Evolutionary conservation across 768 basidiomycete genomes (phyloP).

Genomic region (Butyriboletus loyo): DNA sequence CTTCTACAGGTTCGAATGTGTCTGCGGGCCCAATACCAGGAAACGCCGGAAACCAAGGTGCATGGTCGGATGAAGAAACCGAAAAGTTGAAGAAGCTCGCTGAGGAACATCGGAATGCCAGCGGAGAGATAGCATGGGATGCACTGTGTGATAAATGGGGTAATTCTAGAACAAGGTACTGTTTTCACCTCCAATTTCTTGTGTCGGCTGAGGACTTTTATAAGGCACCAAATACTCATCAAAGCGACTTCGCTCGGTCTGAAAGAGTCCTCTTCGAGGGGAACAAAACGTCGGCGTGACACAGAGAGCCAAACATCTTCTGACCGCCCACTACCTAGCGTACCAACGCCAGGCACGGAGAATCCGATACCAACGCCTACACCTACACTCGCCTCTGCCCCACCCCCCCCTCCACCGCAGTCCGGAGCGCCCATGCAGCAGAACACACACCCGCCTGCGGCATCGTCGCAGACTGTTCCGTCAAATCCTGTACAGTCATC

Average conservation of each 20-base stretch:
- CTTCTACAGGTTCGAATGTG: slow-evolving; percentile 26
- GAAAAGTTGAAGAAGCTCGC: slow-evolving; percentile 65
- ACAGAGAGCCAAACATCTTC: slow-evolving; percentile 32
- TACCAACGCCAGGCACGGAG: slow-evolving; percentile 20
- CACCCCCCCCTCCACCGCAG: slow-evolving; percentile 24
- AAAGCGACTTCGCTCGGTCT: slow-evolving; percentile 78
- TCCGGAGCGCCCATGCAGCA: slow-evolving; percentile 17
- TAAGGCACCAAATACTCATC: slow-evolving; percentile 77
- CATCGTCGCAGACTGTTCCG: slow-evolving; percentile 29
- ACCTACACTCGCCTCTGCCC: slow-evolving; percentile 26
- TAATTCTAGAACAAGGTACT: slow-evolving; percentile 64
- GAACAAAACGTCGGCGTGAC: slow-evolving; percentile 58
- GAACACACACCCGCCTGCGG: slow-evolving; percentile 31
- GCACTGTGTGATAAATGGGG: slow-evolving; percentile 75
- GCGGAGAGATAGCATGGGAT: slow-evolving; percentile 69
- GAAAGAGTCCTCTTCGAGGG: slow-evolving; percentile 69
- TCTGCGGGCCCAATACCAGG: slow-evolving; percentile 15
- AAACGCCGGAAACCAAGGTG: slow-evolving; percentile 55
- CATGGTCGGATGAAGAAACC: slow-evolving; percentile 78
- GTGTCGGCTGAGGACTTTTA: slow-evolving; percentile 2
- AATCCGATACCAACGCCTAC: slow-evolving; percentile 18
- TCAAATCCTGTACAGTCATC: slow-evolving; percentile 26
- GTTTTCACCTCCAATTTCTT: slow-evolving; percentile 9
- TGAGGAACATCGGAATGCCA: slow-evolving; percentile 57
- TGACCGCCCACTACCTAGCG: slow-evolving; percentile 22